phyloP scores from a whole-genome alignment of 2,329 filamentous ascomycete species.

The Daldinia eschscholtzii region DNA sequence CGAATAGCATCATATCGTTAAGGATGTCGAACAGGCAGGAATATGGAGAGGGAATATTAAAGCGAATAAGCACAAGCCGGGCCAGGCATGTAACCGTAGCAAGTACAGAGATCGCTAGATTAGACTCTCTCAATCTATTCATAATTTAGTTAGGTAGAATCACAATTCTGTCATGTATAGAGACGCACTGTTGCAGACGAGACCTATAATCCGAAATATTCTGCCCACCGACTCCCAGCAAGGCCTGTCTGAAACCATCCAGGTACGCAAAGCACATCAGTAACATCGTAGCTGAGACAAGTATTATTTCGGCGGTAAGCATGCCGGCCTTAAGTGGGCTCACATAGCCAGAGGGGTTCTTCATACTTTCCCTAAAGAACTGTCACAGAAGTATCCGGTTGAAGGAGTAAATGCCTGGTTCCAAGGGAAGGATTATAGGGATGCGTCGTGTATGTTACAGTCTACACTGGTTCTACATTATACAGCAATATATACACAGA shows the following conservation, averaged over 20 bases:
- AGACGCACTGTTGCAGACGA: background rate
- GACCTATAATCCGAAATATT: background rate
- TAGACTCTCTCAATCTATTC: background rate
- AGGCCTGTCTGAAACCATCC: background rate
- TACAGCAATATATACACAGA: background rate
- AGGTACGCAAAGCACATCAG: background rate
- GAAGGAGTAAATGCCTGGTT: background rate
- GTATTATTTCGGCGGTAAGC: background rate
- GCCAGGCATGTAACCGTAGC: background rate
- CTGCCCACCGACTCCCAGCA: background rate
- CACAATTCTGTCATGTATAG: background rate
- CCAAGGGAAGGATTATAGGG: background rate
- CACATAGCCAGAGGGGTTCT: background rate
- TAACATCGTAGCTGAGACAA: background rate
- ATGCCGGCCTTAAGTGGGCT: background rate
- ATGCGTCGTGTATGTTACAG: background rate
- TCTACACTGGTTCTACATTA: background rate
- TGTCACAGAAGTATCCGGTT: background rate
- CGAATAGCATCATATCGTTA: background rate
- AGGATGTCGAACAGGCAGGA: background rate
- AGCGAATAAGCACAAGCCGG: background rate
- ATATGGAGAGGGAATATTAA: background rate
- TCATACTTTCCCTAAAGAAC: background rate
- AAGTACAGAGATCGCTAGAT: background rate
- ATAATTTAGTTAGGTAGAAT: background rate